Conservation (phyloP, 2,329 filamentous ascomycete species). For the Lasiodiplodia sp. region DNA sequence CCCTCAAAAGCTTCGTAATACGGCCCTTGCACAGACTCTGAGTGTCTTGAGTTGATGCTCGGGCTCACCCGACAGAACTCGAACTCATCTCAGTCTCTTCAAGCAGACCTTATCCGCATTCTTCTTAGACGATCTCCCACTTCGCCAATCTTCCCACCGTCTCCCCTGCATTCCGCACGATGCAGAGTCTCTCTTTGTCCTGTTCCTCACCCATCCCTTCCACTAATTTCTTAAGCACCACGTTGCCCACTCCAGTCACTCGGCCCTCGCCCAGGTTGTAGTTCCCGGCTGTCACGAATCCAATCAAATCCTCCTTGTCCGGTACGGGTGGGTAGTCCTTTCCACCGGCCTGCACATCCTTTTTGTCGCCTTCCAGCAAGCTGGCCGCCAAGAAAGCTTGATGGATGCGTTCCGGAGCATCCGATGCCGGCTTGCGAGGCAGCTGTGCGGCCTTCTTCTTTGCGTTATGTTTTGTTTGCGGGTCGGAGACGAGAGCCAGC, state of each 20-base stretch:
- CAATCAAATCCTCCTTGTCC: constrained; percentile 76
- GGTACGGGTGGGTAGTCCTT: constrained; percentile 73
- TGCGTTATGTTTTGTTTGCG: constrained; percentile 35
- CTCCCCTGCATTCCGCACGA: constrained; percentile 83
- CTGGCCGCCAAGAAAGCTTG: constrained; percentile 57
- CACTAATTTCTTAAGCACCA: constrained; percentile 68
- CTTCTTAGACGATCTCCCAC: constrained; percentile 65
- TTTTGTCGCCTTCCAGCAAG: constrained; percentile 46
- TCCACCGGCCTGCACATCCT: constrained; percentile 35
- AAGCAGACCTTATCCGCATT: background rate
- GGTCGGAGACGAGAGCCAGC: constrained; percentile 66
- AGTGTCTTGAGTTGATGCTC: too few species aligned
- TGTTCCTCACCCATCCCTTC: constrained; percentile 49
- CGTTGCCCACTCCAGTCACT: constrained; percentile 76
- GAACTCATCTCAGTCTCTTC: background rate
- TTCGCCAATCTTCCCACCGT: constrained; percentile 77
- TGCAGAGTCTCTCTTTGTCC: constrained; percentile 64
- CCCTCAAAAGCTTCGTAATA: background rate
- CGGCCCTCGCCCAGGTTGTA: constrained; percentile 80
- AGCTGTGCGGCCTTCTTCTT: constrained; percentile 25
- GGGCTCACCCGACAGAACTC: too few species aligned
- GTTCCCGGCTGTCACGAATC: constrained; percentile 87
- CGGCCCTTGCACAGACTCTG: background rate
- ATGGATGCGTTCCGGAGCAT: constrained; percentile 55
- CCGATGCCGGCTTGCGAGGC: constrained; percentile 39